A percentile compares a stretch with the other conserved stretches of the same genome.
Conservation (phyloP, 2,329 filamentous ascomycete genomes). For the Blumeria graminis region DNA sequence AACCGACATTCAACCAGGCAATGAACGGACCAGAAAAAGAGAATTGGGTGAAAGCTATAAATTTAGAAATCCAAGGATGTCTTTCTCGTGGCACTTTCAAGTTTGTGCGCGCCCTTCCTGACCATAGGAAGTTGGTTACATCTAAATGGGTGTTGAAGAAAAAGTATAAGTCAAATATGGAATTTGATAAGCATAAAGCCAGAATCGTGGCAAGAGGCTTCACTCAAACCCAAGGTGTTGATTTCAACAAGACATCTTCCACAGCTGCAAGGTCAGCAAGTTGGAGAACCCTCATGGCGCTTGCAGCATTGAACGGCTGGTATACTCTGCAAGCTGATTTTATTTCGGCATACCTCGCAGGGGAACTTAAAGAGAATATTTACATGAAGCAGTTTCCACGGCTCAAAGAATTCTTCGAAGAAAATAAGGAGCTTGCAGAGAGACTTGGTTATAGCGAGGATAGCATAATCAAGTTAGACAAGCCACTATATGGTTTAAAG, state of each 20-base stretch:
- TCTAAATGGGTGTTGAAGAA: no score
- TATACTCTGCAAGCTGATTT: not conserved
- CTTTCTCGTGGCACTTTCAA: no score
- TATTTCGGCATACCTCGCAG: not conserved
- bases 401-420: not conserved
- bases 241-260: constrained; percentile 1
- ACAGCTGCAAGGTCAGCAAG: not conserved
- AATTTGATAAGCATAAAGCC: no score
- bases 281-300: not conserved
- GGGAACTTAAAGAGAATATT: not conserved
- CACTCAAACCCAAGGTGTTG: not conserved
- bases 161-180: no score
- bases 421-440: not conserved
- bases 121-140: no score
- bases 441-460: not conserved
- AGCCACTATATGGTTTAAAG: not conserved
- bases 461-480: not conserved
- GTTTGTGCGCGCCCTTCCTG: no score
- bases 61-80: no score
- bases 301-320: not conserved
- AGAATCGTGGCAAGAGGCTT: no score
- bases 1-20: no score
- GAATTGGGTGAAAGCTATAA: no score
- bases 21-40: no score
- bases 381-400: not conserved